Conservation (phyloP, 2,329 filamentous ascomycete species). For the Xylariaceae sp. region DNA sequence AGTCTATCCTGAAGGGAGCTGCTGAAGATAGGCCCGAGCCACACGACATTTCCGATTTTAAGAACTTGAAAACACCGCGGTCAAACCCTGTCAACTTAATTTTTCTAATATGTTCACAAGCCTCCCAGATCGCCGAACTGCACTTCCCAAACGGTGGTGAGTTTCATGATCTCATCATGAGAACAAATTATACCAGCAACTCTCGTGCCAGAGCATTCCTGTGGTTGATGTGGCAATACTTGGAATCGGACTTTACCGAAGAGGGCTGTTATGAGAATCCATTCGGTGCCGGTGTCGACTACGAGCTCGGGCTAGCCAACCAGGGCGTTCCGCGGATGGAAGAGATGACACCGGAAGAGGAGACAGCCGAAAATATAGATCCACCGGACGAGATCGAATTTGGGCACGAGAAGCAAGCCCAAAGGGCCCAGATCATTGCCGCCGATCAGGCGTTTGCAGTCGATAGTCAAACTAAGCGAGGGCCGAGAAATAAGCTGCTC, state of each 20-base stretch:
- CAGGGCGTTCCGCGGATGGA: conserved; percentile 66
- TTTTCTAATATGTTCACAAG: conserved; percentile 87
- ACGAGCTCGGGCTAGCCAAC: conserved; percentile 60
- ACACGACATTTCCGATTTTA: conserved; percentile 77
- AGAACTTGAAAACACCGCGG: conserved; percentile 58
- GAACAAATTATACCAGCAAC: conserved; percentile 71
- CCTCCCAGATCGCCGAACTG: conserved; percentile 84
- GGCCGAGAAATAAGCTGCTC: conserved; percentile 34
- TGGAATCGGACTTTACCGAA: conserved; percentile 90
- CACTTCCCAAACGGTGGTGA: conserved; percentile 84
- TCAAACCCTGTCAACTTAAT: conserved; percentile 98
- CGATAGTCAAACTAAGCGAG: conserved; percentile 57
- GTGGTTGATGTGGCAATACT: conserved; percentile 99
- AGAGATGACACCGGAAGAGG: conserved; percentile 61
- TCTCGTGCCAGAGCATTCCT: conserved; percentile 85
- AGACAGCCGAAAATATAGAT: conserved; percentile 69
- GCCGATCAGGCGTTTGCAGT: conserved; percentile 67
- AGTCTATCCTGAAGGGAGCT: conserved; percentile 95
- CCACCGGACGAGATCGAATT: conserved; percentile 46
- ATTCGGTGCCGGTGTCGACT: conserved; percentile 70
- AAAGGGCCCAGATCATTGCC: conserved; percentile 69
- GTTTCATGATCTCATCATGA: conserved; percentile 97
- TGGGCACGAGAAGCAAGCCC: conserved; percentile 57
- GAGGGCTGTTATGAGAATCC: conserved; percentile 88
- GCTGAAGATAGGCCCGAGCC: conserved; percentile 88